These are phyloP conservation scores for Pythium biforme DNA, from an alignment of 352 stramenopile genomes.

Conservation along the genomic window DNA sequence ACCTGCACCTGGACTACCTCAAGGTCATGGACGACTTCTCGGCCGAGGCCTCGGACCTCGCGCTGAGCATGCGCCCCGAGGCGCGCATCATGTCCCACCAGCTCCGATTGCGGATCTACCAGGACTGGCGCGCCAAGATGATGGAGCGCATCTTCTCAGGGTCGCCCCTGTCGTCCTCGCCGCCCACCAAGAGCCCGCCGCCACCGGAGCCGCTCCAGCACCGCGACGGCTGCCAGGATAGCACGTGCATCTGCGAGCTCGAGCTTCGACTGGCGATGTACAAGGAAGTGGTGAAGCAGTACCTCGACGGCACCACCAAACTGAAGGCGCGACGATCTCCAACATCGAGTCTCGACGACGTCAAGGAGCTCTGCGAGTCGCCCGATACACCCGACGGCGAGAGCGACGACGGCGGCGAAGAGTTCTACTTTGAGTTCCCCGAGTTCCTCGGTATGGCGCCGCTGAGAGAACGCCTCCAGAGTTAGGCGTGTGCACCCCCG, in stretches of 20 bases:
- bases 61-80: slow-evolving; percentile 73
- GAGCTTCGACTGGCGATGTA: slow-evolving; percentile 48
- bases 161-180: slow-evolving; percentile 40
- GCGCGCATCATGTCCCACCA: slow-evolving; percentile 73
- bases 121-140: slow-evolving; percentile 75
- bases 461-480: slow-evolving; percentile 24
- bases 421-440: slow-evolving; percentile 44
- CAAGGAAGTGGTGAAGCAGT: slow-evolving; percentile 54
- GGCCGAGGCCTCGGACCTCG: slow-evolving; percentile 45
- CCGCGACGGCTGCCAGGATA: slow-evolving; percentile 14
- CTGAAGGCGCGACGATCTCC: slow-evolving; percentile 35
- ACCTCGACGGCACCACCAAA: slow-evolving; percentile 53
- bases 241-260: slow-evolving; percentile 52
- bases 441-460: slow-evolving; percentile 42
- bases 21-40: slow-evolving; percentile 72
- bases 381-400: slow-evolving; percentile 24
- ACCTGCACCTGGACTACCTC: slow-evolving; percentile 65
- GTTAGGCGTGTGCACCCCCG: slow-evolving; percentile 9
- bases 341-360: slow-evolving; percentile 7
- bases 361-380: slow-evolving; percentile 4
- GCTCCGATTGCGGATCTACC: slow-evolving; percentile 75
- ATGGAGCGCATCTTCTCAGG: slow-evolving; percentile 71
- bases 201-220: slow-evolving; percentile 13
- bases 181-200: slow-evolving; percentile 10
- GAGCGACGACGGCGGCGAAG: slow-evolving; percentile 35